phyloP scores from a whole-genome alignment of 2,329 filamentous ascomycete genomes.

The Hypocrella siamensis region DNA sequence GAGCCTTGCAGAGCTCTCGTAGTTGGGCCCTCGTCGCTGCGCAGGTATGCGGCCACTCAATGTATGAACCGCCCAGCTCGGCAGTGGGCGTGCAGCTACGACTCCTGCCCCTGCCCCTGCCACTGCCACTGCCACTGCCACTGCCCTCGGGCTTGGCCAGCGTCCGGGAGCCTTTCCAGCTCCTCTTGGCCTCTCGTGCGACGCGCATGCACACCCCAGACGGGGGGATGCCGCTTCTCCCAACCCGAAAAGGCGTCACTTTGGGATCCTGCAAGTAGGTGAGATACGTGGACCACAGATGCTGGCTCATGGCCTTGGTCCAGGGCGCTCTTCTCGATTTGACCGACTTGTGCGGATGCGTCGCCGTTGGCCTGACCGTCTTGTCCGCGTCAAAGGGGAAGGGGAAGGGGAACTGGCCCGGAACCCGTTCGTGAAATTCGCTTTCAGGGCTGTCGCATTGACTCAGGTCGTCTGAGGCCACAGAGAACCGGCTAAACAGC shows the following conservation, averaged over 20 bases:
- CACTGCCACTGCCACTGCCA: slow-evolving; percentile 8
- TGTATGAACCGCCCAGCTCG: slow-evolving; percentile 29
- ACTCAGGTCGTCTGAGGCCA: slow-evolving; percentile 37
- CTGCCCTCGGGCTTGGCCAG: slow-evolving; percentile 13
- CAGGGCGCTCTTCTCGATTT: slow-evolving; percentile 38
- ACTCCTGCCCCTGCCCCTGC: slow-evolving; percentile 23
- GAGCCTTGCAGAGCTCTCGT: slow-evolving; percentile 44
- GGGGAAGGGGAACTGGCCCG: slow-evolving; percentile 9
- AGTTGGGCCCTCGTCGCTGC: slow-evolving; percentile 46
- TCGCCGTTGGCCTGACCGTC: slow-evolving; percentile 11
- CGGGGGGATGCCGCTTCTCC: slow-evolving; percentile 48
- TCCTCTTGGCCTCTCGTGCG: slow-evolving; percentile 48
- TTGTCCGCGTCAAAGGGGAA: slow-evolving; percentile 14
- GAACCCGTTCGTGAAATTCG: slow-evolving; percentile 11
- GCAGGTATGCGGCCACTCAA: slow-evolving; percentile 49
- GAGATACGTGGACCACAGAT: slow-evolving; percentile 50
- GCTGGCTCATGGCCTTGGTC: slow-evolving; percentile 49
- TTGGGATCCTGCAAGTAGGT: slow-evolving; percentile 52
- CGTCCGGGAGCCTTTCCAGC: slow-evolving; percentile 46
- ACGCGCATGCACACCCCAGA: slow-evolving; percentile 49
- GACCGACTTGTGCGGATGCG: slow-evolving; percentile 3
- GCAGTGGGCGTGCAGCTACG: slow-evolving; percentile 40
- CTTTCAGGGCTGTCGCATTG: slow-evolving; percentile 35
- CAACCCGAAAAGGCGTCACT: slow-evolving; percentile 48
- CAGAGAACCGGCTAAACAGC: slow-evolving; percentile 39